Conservation (phyloP, 139 green algal genomes). For the Tetraselmis striata region DNA sequence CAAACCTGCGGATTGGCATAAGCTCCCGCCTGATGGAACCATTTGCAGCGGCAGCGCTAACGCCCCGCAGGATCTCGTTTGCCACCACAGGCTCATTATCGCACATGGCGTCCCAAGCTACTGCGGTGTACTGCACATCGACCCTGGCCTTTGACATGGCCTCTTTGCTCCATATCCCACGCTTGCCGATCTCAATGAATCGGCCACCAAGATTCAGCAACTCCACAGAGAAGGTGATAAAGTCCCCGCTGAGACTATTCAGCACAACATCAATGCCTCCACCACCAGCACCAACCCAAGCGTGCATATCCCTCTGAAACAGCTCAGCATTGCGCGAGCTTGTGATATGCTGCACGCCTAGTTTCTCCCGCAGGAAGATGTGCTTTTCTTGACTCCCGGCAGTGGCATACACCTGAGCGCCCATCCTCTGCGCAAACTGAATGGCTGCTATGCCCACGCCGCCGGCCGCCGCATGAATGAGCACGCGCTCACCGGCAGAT, state of each 20-base stretch:
- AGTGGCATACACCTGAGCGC: conserved; percentile 43
- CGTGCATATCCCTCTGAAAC: conserved; percentile 15
- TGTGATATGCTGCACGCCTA: conserved; percentile 38
- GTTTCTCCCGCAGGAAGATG: conserved; percentile 40
- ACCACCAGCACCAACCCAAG: neutral
- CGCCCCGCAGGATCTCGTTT: neutral
- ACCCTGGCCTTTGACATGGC: neutral
- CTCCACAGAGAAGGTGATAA: neutral
- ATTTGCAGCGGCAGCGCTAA: neutral
- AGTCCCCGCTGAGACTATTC: conserved; percentile 33
- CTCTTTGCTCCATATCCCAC: neutral
- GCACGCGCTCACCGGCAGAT: conserved; percentile 24
- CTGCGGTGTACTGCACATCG: neutral
- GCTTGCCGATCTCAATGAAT: conserved; percentile 4
- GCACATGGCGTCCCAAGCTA: neutral
- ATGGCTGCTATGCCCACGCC: conserved; percentile 57
- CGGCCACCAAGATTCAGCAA: neutral
- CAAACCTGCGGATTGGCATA: neutral
- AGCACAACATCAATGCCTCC: conserved; percentile 60
- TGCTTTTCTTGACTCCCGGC: conserved; percentile 66
- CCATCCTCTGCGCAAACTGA: conserved; percentile 10
- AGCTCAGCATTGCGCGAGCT: neutral
- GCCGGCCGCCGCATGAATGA: conserved; percentile 47
- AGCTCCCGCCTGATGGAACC: neutral
- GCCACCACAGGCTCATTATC: neutral